These are phyloP conservation scores for Silene vulgaris DNA, from an alignment of 179 eudicot genomes.

Conservation along the genomic window DNA sequence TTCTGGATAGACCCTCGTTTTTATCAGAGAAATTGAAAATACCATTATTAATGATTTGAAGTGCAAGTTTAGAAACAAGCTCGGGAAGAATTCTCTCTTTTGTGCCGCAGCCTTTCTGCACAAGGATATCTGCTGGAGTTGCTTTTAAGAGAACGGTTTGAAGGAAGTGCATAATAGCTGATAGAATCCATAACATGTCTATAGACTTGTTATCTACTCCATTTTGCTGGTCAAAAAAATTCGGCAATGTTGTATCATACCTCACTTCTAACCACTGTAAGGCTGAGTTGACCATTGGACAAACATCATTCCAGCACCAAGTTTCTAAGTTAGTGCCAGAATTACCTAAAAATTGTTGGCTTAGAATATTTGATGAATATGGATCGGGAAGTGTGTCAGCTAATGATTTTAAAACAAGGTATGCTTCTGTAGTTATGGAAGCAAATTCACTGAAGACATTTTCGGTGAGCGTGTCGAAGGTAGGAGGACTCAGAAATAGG, in stretches of 20 bases:
- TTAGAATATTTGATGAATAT: conserved; percentile 28
- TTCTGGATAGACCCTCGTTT: conserved; percentile 19
- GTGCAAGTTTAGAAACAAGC: conserved; percentile 58
- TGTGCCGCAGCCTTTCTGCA: conserved; percentile 26
- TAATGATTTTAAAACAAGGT: conserved; percentile 44
- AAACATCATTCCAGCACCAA: conserved; percentile 32
- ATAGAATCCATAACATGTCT: conserved; percentile 52
- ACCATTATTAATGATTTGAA: conserved; percentile 41
- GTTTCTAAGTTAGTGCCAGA: background rate
- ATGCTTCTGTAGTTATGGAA: conserved; percentile 35
- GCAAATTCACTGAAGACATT: conserved; percentile 55
- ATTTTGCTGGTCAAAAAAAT: conserved; percentile 30
- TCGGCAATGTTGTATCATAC: conserved; percentile 33
- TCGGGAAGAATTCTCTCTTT: conserved; percentile 53
- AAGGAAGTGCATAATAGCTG: conserved; percentile 64
- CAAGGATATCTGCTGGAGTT: conserved; percentile 43
- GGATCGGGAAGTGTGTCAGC: conserved; percentile 59
- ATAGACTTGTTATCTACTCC: conserved; percentile 21
- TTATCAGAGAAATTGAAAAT: conserved; percentile 34
- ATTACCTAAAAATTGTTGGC: conserved; percentile 24
- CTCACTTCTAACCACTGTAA: conserved; percentile 54
- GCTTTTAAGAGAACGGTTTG: conserved; percentile 52
- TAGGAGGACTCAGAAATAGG: conserved; percentile 69
- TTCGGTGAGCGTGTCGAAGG: conserved; percentile 47
- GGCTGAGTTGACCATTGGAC: conserved; percentile 68